Evolutionary conservation across 2,329 filamentous ascomycete genomes (phyloP).

Genomic region (Trichoderma breve): DNA sequence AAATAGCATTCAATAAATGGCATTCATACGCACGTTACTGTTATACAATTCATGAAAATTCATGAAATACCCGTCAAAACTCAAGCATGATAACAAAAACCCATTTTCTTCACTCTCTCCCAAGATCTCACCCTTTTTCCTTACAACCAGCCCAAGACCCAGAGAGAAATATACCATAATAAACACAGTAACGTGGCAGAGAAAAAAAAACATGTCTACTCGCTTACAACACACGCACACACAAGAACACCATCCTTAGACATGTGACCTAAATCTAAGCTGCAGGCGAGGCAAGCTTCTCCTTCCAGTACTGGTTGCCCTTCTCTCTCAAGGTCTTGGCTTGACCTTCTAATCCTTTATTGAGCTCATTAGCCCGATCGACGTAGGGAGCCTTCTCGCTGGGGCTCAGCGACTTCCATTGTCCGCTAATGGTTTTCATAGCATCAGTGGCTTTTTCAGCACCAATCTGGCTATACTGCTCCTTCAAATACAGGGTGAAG

Average conservation of each 20-base stretch:
- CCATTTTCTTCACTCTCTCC: background rate
- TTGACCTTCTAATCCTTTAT: slow-evolving; percentile 19
- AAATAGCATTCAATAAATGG: background rate
- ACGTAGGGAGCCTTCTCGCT: slow-evolving; percentile 43
- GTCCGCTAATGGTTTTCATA: slow-evolving; percentile 28
- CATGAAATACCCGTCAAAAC: background rate
- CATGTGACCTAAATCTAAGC: background rate
- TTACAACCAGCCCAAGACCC: background rate
- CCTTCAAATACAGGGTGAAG: slow-evolving; percentile 40
- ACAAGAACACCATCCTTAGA: background rate
- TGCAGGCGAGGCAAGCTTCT: slow-evolving; percentile 7
- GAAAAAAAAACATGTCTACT: background rate
- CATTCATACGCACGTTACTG: background rate
- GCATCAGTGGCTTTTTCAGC: slow-evolving; percentile 22
- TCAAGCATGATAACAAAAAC: background rate
- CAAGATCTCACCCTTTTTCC: background rate
- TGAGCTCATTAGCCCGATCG: slow-evolving; percentile 29
- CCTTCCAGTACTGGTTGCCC: slow-evolving; percentile 26
- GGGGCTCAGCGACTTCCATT: slow-evolving; percentile 45
- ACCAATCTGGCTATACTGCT: slow-evolving; percentile 36
- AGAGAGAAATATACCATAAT: background rate
- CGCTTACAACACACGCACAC: background rate
- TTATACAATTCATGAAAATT: background rate
- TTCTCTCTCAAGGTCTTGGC: slow-evolving; percentile 33
- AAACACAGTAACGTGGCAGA: background rate